Evolutionary conservation across 1,139 yeast genomes (phyloP), one percentile per base, ranked within the genome.

Genomic region (Scheffersomyces insectosa): DNA sequence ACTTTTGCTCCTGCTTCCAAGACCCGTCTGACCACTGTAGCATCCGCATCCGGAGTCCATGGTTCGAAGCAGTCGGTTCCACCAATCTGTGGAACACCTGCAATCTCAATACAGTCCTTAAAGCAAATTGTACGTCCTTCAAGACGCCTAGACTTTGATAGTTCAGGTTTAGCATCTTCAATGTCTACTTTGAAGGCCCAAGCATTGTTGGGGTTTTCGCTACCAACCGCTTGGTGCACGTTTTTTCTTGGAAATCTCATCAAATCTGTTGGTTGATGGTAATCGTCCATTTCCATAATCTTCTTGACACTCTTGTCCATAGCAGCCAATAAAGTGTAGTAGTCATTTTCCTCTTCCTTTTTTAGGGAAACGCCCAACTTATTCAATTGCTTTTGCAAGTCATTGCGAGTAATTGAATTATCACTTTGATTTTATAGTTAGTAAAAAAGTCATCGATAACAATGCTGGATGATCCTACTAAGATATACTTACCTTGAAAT

Each of bases 101-200:
- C 68, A 38, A 67, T 52, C 25, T 59, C 65, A 28, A 67, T 52
- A 49, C 68, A 63, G 44, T 67, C 72, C 41, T 66, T 66, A 36
- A 65, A 48, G 39, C 66, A 62, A 33, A 68, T 49, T 3, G 66
- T 62, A 31, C 48, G 54, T 3, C 69, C 70, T 2, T 52, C 59
- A 20, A 67, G 49, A 2, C 58, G 54, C 32, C 57, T 51, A 27
- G 39, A 28, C 32, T 41, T 44, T 9, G 60, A 50, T 9, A 54
- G 48, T 20, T 49, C 52, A 2, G 57, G 57, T n/a, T 53, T 45
- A 1, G 57, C 54, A 39, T 65, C 70, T 40, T 65, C 64, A 36
- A 67, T 62, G 3, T 60, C 59, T 28, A 66, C 68, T 42, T 63
- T 60, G 47, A 63, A 60, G 11, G 69, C 71, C 72, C 72, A 67